Base-by-base conservation (phyloP, 305 asterid genomes). In the Solanum chacoense region DNA sequence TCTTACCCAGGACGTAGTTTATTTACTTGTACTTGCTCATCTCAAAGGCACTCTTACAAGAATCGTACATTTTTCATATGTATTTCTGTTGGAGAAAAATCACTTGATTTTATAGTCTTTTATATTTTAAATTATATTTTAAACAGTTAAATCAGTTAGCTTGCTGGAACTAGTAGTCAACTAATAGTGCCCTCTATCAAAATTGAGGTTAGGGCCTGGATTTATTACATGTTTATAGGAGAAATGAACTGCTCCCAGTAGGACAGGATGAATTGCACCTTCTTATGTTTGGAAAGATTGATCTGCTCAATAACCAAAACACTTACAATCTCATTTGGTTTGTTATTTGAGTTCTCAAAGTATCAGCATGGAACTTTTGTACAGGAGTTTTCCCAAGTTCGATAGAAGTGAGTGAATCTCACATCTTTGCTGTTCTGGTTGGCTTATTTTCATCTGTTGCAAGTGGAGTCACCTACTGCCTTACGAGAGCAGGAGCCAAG, bases 401-500 rank as follows among this genome's bases (percentile, higher is more conserved):
- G 26, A 77, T 81, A 75, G 91, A 88, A 76, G 88, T 45, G 40
- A 77, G 85, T 75, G 86, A 59, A 26, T 72, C 76, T 42, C 77
- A 92, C 90, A 80, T 89, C 24, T 89, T 42, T 88, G 92, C 91
- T 81, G 89, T 88, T 87, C 31, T 90, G 71, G 81, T 88, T 78
- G 92, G 93, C 67, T 91, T 90, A 81, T 69, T 89, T 88, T 89
- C 93, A 32, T 92, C 93, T 75, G 20, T 89, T 40, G 35, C 90
- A 34, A 91, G 90, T 77, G 93, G 93, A 71, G 74, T 92, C 36
- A 84, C 90, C 90, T 90, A 89, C 91, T 92, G 93, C 84, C 91
- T 92, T 88, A 91, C 87, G n/a, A 89, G 91, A 90, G 92, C 93
- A 86, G 93, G 91, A 87, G 93, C 93, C 22, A 90, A 90, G 89